Conservation (phyloP, 441 rosid species). For the Populus trichocarpa region DNA sequence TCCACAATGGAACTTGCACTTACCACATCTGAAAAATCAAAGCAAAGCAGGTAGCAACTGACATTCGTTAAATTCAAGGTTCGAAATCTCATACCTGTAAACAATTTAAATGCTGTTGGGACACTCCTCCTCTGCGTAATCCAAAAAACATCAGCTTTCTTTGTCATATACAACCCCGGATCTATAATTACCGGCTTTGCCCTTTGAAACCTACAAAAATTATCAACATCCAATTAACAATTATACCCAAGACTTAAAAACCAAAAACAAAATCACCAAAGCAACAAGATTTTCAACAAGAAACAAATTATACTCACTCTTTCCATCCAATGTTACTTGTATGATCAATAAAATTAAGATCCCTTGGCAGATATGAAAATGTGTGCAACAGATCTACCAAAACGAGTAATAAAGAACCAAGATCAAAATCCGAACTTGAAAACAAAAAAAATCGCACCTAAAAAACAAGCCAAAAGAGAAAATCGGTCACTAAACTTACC, state of each 20-base stretch:
- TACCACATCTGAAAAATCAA: not conserved
- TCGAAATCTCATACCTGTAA: conserved; percentile 53
- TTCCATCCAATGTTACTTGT: conserved; percentile 98
- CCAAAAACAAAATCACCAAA: not conserved
- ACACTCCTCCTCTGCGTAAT: conserved; percentile 92
- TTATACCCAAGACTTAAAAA: conserved; percentile 1
- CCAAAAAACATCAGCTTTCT: conserved; percentile 93
- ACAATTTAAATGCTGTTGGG: conserved; percentile 92
- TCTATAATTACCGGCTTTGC: conserved; percentile 92
- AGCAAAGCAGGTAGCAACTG: not conserved
- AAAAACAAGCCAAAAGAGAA: no score
- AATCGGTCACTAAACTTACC: conserved; percentile 39
- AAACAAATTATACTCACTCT: conserved; percentile 56
- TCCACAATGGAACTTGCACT: no score
- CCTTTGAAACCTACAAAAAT: conserved; percentile 59
- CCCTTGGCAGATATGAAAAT: conserved; percentile 82
- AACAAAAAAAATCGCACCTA: not conserved
- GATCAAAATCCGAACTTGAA: not conserved
- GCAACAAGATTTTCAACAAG: not conserved
- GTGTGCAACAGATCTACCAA: conserved; percentile 79
- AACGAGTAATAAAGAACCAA: not conserved
- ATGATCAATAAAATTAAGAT: conserved; percentile 96
- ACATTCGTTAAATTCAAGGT: not conserved
- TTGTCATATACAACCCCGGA: conserved; percentile 86
- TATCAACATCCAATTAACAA: conserved; percentile 3